A percentile compares a stretch with the other conserved stretches of the same genome.
Evolutionary conservation across 768 basidiomycete species (phyloP).

Genomic region (Pleurotus djamor): DNA sequence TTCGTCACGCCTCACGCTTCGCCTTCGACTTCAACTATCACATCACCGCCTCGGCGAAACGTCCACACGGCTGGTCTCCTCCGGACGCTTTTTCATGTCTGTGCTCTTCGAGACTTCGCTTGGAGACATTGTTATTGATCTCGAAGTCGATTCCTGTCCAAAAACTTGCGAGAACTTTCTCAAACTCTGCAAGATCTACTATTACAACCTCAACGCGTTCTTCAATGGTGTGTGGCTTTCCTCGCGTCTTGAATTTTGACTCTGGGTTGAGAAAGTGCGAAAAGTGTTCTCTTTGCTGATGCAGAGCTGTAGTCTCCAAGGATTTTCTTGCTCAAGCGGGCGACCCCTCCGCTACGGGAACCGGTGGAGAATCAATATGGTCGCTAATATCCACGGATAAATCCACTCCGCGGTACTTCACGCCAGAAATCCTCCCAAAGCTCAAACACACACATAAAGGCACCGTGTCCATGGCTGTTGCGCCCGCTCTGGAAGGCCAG

Average conservation of each 20-base stretch:
- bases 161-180: conserved; percentile 94
- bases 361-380: conserved; percentile 89
- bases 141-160: conserved; percentile 90
- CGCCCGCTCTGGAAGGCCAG: conserved; percentile 69
- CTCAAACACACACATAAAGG: conserved; percentile 85
- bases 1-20: not conserved
- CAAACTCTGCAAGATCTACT: conserved; percentile 96
- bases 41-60: conserved; percentile 1
- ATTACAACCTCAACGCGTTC: conserved; percentile 96
- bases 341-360: conserved; percentile 95
- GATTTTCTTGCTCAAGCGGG: conserved; percentile 96
- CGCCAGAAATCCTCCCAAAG: conserved; percentile 76
- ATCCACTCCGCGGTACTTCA: conserved; percentile 72
- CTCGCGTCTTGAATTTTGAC: not conserved
- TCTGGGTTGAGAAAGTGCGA: not conserved
- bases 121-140: conserved; percentile 95
- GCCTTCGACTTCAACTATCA: not conserved
- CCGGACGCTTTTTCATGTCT: conserved; percentile 58
- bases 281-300: not conserved
- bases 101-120: conserved; percentile 96
- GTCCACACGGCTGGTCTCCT: not conserved
- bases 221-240: conserved; percentile 78
- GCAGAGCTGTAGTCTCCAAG: conserved; percentile 73
- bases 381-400: conserved; percentile 53
- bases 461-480: conserved; percentile 97